Conservation (phyloP, 2,329 filamentous ascomycete species). For the Dactylonectria macrodidyma region DNA sequence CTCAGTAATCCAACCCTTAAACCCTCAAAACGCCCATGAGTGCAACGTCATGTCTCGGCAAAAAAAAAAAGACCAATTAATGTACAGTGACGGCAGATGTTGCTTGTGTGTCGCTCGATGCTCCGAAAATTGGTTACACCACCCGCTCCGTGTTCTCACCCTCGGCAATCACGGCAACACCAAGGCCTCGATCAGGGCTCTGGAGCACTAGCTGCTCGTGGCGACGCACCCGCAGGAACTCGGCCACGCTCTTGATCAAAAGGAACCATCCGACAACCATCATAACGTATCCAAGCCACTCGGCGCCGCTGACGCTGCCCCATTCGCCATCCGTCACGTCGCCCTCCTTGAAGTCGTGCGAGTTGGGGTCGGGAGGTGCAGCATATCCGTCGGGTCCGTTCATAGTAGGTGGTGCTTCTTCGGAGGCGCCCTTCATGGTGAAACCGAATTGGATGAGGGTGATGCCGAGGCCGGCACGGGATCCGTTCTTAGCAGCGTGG, state of each 20-base stretch:
- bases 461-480: slow-evolving; percentile 92
- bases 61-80: slow-evolving; percentile 20
- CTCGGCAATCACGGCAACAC: slow-evolving; percentile 87
- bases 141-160: slow-evolving; percentile 85
- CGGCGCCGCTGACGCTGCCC: slow-evolving; percentile 76
- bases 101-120: not conserved
- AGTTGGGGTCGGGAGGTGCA: slow-evolving; percentile 88
- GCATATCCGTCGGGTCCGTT: slow-evolving; percentile 72
- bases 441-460: slow-evolving; percentile 98
- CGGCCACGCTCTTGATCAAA: slow-evolving; percentile 91
- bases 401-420: slow-evolving; percentile 61
- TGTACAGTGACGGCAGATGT: slow-evolving; percentile 19
- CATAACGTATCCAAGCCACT: slow-evolving; percentile 92
- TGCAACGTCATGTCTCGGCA: slow-evolving; percentile 20
- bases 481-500: slow-evolving; percentile 98
- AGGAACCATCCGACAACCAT: slow-evolving; percentile 99
- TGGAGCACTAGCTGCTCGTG: slow-evolving; percentile 95
- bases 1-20: slow-evolving; percentile 23
- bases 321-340: slow-evolving; percentile 68
- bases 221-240: slow-evolving; percentile 88
- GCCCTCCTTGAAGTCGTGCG: slow-evolving; percentile 87
- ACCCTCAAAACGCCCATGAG: slow-evolving; percentile 27
- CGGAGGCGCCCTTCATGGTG: slow-evolving; percentile 82
- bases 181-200: slow-evolving; percentile 90
- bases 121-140: slow-evolving; percentile 65